These are phyloP conservation scores for Smallanthus sonchifolius DNA, from an alignment of 129 eudicot species.

Conservation along the genomic window DNA sequence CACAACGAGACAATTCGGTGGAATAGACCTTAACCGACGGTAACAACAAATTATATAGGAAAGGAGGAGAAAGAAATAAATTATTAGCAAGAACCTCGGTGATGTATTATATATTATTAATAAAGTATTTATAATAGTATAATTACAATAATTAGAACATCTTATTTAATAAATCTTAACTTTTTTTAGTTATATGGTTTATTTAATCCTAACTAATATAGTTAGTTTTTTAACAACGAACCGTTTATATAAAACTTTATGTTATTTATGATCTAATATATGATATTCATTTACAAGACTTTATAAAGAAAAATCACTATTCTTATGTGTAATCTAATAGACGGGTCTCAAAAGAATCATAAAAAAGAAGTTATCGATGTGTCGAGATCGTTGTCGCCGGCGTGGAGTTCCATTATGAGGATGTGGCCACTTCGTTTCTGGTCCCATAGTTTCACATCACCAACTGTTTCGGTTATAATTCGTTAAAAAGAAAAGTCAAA, in stretches of 20 bases:
- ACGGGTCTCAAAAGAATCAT: background rate
- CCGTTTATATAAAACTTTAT: background rate
- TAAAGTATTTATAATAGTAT: too few relatives aligned
- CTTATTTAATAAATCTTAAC: too few relatives aligned
- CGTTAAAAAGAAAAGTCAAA: constrained; percentile 13
- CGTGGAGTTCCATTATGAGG: constrained; percentile 28
- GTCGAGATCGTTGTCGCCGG: background rate
- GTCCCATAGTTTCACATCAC: constrained; percentile 17
- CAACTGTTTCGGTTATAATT: constrained; percentile 30
- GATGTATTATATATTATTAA: too few relatives aligned
- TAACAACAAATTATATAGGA: too few relatives aligned
- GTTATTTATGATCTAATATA: background rate
- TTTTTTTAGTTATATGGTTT: too few relatives aligned
- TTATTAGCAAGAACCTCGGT: too few relatives aligned
- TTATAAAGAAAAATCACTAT: background rate
- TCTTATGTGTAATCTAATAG: background rate
- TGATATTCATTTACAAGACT: background rate
- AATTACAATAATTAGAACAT: too few relatives aligned
- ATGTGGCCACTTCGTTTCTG: constrained; percentile 25
- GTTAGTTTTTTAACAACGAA: background rate
- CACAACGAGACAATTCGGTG: too few relatives aligned
- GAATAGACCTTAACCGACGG: too few relatives aligned
- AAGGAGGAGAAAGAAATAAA: too few relatives aligned
- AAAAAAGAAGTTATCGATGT: background rate
- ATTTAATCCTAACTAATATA: too few relatives aligned